Evolutionary conservation across 805 yeast genomes (phyloP).

Genomic region (Hanseniaspora osmophila): DNA sequence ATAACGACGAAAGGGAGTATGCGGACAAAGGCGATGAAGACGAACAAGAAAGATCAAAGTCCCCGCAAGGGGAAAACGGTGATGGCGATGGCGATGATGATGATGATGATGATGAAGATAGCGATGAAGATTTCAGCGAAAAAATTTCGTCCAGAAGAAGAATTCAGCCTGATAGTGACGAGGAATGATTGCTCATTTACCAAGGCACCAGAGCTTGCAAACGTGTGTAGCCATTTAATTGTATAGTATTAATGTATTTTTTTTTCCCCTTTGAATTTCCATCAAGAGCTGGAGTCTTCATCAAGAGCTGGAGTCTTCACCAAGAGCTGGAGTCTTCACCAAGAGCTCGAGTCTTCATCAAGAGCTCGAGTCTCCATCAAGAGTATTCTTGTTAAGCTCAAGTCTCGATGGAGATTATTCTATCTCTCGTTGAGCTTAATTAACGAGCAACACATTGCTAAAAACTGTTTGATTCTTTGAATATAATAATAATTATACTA

Average conservation of each 20-base stretch:
- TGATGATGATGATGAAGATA: conserved; percentile 1
- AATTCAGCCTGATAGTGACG: conserved; percentile 14
- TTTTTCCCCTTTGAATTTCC: too few species aligned
- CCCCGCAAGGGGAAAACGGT: conserved; percentile 11
- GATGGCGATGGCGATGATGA: conserved; percentile 8
- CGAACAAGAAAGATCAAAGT: conserved; percentile 10
- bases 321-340: too few species aligned
- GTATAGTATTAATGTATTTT: not conserved
- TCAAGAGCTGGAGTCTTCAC: too few species aligned
- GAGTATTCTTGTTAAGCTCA: too few species aligned
- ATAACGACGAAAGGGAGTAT: conserved; percentile 13
- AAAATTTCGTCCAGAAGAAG: conserved; percentile 5
- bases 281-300: too few species aligned
- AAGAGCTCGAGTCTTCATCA: too few species aligned
- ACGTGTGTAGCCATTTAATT: not conserved
- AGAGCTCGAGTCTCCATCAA: too few species aligned
- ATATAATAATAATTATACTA: not conserved
- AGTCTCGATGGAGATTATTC: too few species aligned
- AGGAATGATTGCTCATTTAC: conserved; percentile 9
- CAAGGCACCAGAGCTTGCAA: not conserved
- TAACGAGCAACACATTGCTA: too few species aligned
- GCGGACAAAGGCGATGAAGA: conserved; percentile 5
- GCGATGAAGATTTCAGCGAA: conserved; percentile 12
- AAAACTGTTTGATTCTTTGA: not conserved
- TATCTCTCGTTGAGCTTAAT: too few species aligned